Percentiles rank a stretch among this genome's conserved stretches.
These are phyloP conservation scores for Sporisorium scitamineum DNA, from an alignment of 1,284 basidiomycete species.

Conservation along the genomic window DNA sequence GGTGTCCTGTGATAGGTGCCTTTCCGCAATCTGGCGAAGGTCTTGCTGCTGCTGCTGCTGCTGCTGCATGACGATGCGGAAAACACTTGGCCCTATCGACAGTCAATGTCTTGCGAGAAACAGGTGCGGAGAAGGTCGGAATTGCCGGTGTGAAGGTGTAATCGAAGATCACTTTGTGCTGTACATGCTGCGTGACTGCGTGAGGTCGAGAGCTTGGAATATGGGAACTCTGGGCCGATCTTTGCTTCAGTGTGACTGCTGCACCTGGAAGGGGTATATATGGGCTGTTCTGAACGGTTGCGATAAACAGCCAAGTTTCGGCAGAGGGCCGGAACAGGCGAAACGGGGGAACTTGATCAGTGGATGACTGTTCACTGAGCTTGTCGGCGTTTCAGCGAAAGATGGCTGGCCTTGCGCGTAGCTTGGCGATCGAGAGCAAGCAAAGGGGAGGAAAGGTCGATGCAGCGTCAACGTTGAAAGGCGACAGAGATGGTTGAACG, in stretches of 20 bases:
- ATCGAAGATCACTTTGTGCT: background rate
- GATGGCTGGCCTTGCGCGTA: too few relatives aligned
- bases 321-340: too few relatives aligned
- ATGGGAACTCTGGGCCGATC: background rate
- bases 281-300: background rate
- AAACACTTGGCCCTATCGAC: background rate
- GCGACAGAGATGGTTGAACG: too few relatives aligned
- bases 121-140: background rate
- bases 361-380: background rate
- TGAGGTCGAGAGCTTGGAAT: background rate
- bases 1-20: conserved; percentile 11
- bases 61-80: conserved; percentile 18
- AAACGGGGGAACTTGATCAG: background rate
- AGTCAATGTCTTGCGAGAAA: background rate
- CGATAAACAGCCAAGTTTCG: background rate
- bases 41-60: conserved; percentile 36
- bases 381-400: background rate
- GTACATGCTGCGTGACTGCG: background rate
- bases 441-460: background rate
- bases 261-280: too few relatives aligned
- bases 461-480: too few relatives aligned
- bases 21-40: conserved; percentile 14
- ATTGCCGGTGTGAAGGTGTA: background rate
- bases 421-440: background rate
- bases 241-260: too few relatives aligned